A percentile compares a stretch with the other conserved stretches of the same genome.
These are phyloP conservation scores for Medicago ruthenica DNA, from an alignment of 306 rosid genomes.

Conservation along the genomic window DNA sequence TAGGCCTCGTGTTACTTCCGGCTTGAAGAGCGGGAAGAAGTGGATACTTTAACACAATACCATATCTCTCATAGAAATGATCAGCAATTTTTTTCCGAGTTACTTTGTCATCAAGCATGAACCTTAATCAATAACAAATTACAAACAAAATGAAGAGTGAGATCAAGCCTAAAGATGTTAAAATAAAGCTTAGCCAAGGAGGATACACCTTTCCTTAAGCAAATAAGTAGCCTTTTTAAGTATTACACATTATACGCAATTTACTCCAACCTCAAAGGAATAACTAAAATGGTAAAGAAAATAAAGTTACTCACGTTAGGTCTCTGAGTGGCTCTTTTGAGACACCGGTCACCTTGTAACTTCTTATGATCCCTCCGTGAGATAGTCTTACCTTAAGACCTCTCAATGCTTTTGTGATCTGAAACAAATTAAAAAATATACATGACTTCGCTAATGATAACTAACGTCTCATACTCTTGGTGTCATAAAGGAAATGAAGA, in stretches of 20 bases:
- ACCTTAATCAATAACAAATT: constrained; percentile 50
- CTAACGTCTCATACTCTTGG: background rate
- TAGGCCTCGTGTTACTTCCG: constrained; percentile 67
- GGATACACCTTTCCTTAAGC: background rate
- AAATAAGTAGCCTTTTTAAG: background rate
- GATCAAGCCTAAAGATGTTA: background rate
- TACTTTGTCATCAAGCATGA: constrained; percentile 55
- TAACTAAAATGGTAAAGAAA: background rate
- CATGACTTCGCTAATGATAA: too few relatives aligned
- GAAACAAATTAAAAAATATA: background rate
- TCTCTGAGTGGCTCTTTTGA: constrained; percentile 51
- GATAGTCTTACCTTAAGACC: constrained; percentile 54
- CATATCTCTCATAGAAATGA: constrained; percentile 61
- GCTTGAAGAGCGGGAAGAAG: constrained; percentile 75
- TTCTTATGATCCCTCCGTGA: constrained; percentile 20
- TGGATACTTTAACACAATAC: constrained; percentile 3
- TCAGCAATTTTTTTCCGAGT: constrained; percentile 42
- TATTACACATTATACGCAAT: background rate
- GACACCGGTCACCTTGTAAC: constrained; percentile 54
- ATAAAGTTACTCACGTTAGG: constrained; percentile 54
- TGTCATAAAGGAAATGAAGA: background rate
- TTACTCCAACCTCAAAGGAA: background rate
- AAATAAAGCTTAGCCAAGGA: background rate
- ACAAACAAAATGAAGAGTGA: background rate
- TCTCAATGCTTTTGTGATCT: constrained; percentile 62